phyloP scores from a whole-genome alignment of 768 basidiomycete species.

The Ramaria sp. region DNA sequence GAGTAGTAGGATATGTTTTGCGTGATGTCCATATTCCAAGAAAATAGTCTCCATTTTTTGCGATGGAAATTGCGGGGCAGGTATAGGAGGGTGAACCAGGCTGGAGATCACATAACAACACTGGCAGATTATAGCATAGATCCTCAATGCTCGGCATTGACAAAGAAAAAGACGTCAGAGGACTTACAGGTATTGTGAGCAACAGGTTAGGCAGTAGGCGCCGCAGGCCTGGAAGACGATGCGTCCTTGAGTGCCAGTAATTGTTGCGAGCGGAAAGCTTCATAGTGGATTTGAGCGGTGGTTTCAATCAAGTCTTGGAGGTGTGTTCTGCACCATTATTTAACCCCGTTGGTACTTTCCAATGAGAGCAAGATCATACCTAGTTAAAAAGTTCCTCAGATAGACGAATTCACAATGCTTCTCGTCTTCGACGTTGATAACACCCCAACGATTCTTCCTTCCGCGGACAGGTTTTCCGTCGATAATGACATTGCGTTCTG shows the following conservation, averaged over 20 bases:
- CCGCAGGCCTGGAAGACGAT: conserved; percentile 3
- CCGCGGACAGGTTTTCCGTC: conserved; percentile 93
- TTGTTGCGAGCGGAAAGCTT: conserved; percentile 99
- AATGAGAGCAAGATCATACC: conserved; percentile 31
- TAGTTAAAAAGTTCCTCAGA: conserved; percentile 91
- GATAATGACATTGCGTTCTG: conserved; percentile 89
- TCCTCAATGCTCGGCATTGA: background rate
- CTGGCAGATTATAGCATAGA: background rate
- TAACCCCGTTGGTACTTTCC: background rate
- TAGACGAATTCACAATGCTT: conserved; percentile 97
- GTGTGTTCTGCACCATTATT: conserved; percentile 55
- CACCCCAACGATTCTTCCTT: conserved; percentile 96
- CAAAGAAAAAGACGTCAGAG: background rate
- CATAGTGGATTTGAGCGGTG: conserved; percentile 97
- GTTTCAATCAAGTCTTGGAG: conserved; percentile 98
- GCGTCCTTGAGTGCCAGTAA: conserved; percentile 86
- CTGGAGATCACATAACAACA: too few species aligned
- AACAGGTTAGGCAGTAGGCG: background rate
- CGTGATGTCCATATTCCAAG: background rate
- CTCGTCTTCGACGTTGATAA: conserved; percentile 96
- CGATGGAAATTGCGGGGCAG: too few species aligned
- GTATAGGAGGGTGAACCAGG: too few species aligned
- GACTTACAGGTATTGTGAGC: background rate
- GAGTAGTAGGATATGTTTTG: background rate
- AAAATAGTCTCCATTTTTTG: too few species aligned